Base-by-base conservation (phyloP, 1,139 yeast species). In the Entelexis sorbosivorans region DNA sequence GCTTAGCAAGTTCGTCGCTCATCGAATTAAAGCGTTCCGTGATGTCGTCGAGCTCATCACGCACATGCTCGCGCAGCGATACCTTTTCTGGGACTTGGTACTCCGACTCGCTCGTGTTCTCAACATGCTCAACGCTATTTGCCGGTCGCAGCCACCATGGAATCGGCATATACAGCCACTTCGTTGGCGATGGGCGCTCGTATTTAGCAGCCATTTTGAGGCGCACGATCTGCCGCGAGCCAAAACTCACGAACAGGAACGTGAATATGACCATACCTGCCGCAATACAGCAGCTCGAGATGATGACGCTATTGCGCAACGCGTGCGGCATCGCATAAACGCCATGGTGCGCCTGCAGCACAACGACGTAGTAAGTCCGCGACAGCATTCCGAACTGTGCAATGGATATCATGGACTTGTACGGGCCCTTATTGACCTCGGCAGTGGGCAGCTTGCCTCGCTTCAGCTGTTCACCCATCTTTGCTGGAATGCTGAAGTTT, bases 21-120 rank as follows among this genome's bases (percentile, higher is more conserved):
- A 91, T 89, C 36, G 82, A 82, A 62, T 89, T 88, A 66, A 89
- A 91, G 0, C 96, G 89, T 52, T 84, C 94, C 0, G 96, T 82
- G 52, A 91, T 72, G 60, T 88, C 96, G 0, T 93, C 82, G 50
- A 91, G 73, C 66, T 91, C 98, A 69, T 91, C 97, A 48, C 80
- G 75, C 61, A 89, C 59, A 47, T 58, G 60, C 33, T 61, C 54
- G 19, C 62, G 54, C 6, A 62, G 56, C 2, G 60, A 58, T 6
- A 67, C 67, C 50, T 61, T 60, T 28, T 63, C 66, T 3, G 71
- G 71, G 2, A 59, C 57, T 14, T 45, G 50, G 34, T 50, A 48
- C 35, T 52, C 56, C 13, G 45, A 32, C 17, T 32, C 48, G 16
- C 50, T 39, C 1, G 39, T 5, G 13, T 38, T 35, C 10, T 39